phyloP scores from a whole-genome alignment of 176 grass and related monocot genomes.

The Cymbopogon citratus region DNA sequence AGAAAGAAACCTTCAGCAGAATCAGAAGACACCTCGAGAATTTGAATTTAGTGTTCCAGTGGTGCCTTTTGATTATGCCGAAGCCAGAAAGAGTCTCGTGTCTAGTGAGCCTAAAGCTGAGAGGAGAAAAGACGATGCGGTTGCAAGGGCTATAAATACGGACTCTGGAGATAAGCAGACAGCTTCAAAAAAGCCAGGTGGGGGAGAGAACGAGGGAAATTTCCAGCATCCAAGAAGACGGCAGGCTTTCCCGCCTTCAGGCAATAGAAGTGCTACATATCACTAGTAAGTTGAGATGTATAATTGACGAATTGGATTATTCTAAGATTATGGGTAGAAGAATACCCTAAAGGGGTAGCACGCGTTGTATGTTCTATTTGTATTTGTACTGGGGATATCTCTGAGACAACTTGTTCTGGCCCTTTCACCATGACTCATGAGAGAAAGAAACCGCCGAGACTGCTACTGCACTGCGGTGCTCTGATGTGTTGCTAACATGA shows the following conservation, averaged over 20 bases:
- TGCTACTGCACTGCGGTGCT: background rate
- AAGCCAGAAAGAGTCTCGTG: conserved; percentile 57
- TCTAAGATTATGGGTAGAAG: background rate
- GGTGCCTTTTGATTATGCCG: conserved; percentile 60
- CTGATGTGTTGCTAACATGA: background rate
- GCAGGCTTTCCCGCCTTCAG: conserved; percentile 80
- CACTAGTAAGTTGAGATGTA: conserved; percentile 30
- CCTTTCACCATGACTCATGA: background rate
- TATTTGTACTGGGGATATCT: background rate
- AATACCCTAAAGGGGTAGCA: background rate
- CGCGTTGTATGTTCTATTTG: background rate
- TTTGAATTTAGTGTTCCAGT: conserved; percentile 35
- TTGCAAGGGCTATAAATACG: conserved; percentile 40
- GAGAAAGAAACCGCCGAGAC: background rate
- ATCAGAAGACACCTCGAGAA: conserved; percentile 26
- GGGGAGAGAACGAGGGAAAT: conserved; percentile 27
- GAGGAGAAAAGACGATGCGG: conserved; percentile 31
- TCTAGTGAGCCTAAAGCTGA: conserved; percentile 40
- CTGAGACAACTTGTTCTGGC: background rate
- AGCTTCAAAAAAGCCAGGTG: conserved; percentile 2
- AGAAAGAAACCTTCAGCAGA: conserved; percentile 43
- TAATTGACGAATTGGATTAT: background rate
- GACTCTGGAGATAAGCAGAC: conserved; percentile 21
- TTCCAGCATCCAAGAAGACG: conserved; percentile 54
- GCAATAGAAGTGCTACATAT: conserved; percentile 71